Conservation (phyloP, 139 green algal species). For the Chlamydomonas schloesseri region DNA sequence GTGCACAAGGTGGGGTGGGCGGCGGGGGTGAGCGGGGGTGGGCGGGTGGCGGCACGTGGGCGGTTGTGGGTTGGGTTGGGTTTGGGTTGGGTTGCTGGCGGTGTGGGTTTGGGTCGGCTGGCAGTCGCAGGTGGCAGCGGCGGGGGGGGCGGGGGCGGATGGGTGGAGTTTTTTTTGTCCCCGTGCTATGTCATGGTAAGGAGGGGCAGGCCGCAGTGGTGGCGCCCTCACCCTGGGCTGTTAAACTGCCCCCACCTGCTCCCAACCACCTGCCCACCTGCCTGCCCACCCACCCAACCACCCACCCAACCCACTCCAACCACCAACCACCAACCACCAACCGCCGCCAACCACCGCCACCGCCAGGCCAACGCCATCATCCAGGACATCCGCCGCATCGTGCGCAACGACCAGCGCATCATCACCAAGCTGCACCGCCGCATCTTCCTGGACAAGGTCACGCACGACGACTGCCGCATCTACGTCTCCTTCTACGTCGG, state of each 20-base stretch:
- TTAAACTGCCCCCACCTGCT: too few relatives aligned
- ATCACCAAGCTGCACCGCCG: slow-evolving; percentile 93
- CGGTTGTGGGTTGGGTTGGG: neutral
- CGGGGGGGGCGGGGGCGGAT: too few relatives aligned
- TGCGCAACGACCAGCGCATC: slow-evolving; percentile 87
- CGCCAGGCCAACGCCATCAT: slow-evolving; percentile 64
- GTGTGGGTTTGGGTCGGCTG: too few relatives aligned
- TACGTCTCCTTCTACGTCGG: slow-evolving; percentile 62
- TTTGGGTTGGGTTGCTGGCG: neutral
- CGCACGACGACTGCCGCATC: slow-evolving; percentile 73
- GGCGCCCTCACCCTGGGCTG: too few relatives aligned
- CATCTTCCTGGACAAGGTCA: slow-evolving; percentile 91
- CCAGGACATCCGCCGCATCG: slow-evolving; percentile 78
- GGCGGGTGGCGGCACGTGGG: too few relatives aligned
- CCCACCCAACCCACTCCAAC: neutral
- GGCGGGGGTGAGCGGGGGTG: neutral
- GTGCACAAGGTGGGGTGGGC: slow-evolving; percentile 66
- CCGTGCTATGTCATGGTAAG: too few relatives aligned
- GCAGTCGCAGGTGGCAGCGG: too few relatives aligned
- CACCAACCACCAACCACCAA: neutral
- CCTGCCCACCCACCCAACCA: neutral
- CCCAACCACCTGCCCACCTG: too few relatives aligned
- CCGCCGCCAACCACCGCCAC: neutral
- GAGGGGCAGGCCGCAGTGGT: too few relatives aligned
- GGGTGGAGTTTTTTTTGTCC: too few relatives aligned